phyloP scores from a whole-genome alignment of 306 rosid species.

The Pachyrhizus erosus region DNA sequence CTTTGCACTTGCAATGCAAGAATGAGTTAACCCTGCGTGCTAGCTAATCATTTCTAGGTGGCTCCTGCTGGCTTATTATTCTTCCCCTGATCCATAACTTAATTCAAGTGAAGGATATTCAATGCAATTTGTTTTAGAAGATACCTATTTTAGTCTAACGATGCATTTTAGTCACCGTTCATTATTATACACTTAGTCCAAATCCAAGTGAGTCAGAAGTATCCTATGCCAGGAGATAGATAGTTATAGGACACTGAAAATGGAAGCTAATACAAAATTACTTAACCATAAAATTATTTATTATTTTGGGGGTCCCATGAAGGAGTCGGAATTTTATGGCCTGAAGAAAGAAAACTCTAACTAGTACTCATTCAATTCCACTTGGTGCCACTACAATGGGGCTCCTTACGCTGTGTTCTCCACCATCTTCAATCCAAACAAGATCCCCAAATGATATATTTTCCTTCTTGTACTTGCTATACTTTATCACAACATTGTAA shows the following conservation, averaged over 20 bases:
- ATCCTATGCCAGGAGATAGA: background rate
- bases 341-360: background rate
- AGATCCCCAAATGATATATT: slow-evolving; percentile 41
- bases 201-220: background rate
- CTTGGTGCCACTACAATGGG: slow-evolving; percentile 46
- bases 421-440: slow-evolving; percentile 46
- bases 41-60: background rate
- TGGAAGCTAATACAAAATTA: background rate
- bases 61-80: background rate
- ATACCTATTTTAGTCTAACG: background rate
- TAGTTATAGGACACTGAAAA: background rate
- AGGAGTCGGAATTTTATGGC: background rate
- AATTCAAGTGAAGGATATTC: background rate
- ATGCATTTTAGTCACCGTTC: background rate
- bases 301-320: background rate
- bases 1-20: background rate
- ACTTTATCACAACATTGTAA: slow-evolving; percentile 34
- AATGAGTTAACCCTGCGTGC: background rate
- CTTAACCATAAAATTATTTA: background rate
- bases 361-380: slow-evolving; percentile 17
- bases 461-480: background rate
- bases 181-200: too few relatives aligned
- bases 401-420: slow-evolving; percentile 40
- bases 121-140: background rate
- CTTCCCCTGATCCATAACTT: background rate